phyloP scores from a whole-genome alignment of 441 rosid genomes.

The Adansonia madagascariensis region DNA sequence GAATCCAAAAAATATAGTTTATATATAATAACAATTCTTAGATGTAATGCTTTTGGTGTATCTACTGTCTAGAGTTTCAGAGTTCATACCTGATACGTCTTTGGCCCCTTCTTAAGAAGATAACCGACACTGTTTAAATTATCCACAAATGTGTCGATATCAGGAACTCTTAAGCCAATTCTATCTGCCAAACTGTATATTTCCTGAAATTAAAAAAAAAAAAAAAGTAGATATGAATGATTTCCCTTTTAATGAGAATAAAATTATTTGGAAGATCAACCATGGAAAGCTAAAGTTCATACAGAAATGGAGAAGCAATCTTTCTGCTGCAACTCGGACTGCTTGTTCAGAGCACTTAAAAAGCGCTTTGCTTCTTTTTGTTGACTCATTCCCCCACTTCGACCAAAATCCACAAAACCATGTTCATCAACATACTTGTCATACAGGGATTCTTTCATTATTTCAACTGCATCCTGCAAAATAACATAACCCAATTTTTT shows the following conservation, averaged over 20 bases:
- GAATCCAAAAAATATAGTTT: no score
- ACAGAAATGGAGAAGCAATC: conserved; percentile 90
- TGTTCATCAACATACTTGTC: conserved; percentile 94
- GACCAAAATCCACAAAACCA: conserved; percentile 89
- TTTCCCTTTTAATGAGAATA: conserved; percentile 7
- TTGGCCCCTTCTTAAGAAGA: conserved; percentile 92
- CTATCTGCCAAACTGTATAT: conserved; percentile 95
- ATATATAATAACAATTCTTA: neutral
- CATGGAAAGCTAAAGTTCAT: conserved; percentile 32
- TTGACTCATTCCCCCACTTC: conserved; percentile 99
- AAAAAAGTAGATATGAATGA: neutral
- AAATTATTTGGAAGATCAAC: conserved; percentile 27
- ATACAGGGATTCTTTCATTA: conserved; percentile 93
- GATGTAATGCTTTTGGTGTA: neutral
- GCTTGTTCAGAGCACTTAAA: conserved; percentile 88
- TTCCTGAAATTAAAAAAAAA: conserved; percentile 59
- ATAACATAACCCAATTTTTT: conserved; percentile 12
- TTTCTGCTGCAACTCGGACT: conserved; percentile 87
- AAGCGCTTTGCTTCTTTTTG: conserved; percentile 97
- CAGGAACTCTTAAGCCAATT: conserved; percentile 90
- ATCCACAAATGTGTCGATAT: conserved; percentile 85
- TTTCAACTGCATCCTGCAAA: conserved; percentile 92
- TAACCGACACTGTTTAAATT: conserved; percentile 89
- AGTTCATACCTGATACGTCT: conserved; percentile 79
- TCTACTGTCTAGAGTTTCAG: neutral